Evolutionary conservation across 2,329 filamentous ascomycete species (phyloP).

Genomic region (Colletotrichum musae): DNA sequence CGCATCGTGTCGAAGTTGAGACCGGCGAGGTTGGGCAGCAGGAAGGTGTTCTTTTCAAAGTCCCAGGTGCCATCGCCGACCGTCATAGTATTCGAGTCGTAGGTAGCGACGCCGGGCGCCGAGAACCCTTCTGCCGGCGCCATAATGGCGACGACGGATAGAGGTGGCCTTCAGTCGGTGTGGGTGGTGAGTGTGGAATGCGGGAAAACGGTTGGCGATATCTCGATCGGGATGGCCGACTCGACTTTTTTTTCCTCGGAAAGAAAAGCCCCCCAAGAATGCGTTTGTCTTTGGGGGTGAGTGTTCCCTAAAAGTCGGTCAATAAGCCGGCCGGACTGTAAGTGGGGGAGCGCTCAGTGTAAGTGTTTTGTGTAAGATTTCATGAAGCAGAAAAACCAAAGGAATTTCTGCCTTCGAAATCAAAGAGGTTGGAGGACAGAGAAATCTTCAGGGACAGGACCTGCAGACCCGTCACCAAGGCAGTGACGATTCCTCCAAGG

Average conservation of each 20-base stretch:
- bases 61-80: conserved; percentile 91
- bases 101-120: conserved; percentile 79
- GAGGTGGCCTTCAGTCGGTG: conserved; percentile 31
- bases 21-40: conserved; percentile 83
- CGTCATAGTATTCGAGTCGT: conserved; percentile 80
- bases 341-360: conserved; percentile 24
- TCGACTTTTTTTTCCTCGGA: conserved; percentile 11
- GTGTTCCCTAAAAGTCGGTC: conserved; percentile 27
- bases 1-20: conserved; percentile 86
- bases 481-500: conserved; percentile 18
- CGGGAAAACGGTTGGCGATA: conserved; percentile 7
- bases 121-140: conserved; percentile 74
- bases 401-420: conserved; percentile 8
- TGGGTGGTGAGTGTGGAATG: conserved; percentile 22
- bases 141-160: conserved; percentile 65
- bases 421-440: conserved; percentile 14
- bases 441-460: conserved; percentile 19
- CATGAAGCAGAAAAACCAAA: conserved; percentile 19
- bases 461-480: conserved; percentile 21
- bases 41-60: conserved; percentile 80
- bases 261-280: conserved; percentile 21
- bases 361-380: conserved; percentile 12
- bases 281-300: conserved; percentile 28
- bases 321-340: conserved; percentile 30
- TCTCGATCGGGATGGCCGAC: conserved; percentile 22